Percentiles rank a stretch among this genome's conserved stretches.
Evolutionary conservation across 2,329 filamentous ascomycete species (phyloP).

Genomic region (Didymella glomerata): DNA sequence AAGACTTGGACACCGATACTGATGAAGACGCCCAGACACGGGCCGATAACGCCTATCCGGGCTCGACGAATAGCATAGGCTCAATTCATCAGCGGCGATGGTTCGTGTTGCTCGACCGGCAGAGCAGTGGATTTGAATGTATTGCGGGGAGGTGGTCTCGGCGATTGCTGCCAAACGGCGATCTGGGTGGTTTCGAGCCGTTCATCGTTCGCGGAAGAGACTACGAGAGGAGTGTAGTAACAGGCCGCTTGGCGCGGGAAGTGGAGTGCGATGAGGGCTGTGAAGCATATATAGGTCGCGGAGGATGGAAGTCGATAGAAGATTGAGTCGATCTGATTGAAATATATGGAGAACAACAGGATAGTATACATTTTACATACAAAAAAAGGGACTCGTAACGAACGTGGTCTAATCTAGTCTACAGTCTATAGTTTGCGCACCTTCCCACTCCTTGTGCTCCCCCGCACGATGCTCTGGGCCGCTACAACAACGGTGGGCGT

Average conservation of each 20-base stretch:
- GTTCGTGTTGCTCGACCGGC: constrained; percentile 71
- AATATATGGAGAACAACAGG: no score
- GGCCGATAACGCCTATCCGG: constrained; percentile 70
- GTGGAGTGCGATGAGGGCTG: constrained; percentile 70
- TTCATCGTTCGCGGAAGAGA: constrained; percentile 70
- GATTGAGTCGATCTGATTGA: neutral
- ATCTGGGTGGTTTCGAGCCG: constrained; percentile 58
- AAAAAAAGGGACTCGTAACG: neutral
- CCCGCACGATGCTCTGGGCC: neutral
- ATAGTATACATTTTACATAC: neutral
- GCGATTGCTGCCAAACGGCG: neutral
- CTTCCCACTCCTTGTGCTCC: constrained; percentile 7
- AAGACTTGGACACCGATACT: constrained; percentile 54
- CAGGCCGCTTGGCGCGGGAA: constrained; percentile 66
- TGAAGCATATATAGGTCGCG: constrained; percentile 63
- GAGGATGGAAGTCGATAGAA: constrained; percentile 67
- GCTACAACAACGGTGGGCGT: neutral
- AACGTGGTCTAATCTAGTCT: neutral
- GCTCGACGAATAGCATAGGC: constrained; percentile 70
- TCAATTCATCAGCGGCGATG: constrained; percentile 73
- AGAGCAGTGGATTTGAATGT: constrained; percentile 63
- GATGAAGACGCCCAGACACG: constrained; percentile 55
- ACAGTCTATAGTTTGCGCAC: neutral
- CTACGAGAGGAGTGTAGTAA: constrained; percentile 71
- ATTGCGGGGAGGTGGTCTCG: constrained; percentile 15